Evolutionary conservation across 345 rosid species (phyloP).

Genomic region (Eucalyptus brandiana): DNA sequence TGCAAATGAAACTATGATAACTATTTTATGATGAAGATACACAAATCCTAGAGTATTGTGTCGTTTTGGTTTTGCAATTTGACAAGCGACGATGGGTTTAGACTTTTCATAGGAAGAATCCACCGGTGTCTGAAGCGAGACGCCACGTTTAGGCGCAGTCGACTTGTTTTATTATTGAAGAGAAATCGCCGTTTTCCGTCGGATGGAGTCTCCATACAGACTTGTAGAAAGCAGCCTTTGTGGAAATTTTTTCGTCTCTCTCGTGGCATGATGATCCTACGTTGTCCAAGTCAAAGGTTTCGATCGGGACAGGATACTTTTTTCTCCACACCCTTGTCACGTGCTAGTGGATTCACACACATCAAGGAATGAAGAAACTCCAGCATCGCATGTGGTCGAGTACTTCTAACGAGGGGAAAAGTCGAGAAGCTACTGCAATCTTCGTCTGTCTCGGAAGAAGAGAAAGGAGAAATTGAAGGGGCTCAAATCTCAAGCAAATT

Average conservation of each 20-base stretch:
- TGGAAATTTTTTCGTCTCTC: neutral
- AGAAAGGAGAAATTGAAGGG: neutral
- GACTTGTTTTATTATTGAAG: neutral
- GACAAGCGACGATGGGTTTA: neutral
- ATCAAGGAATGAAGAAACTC: neutral
- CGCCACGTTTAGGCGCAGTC: neutral
- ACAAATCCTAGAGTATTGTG: neutral
- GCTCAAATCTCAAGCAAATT: neutral
- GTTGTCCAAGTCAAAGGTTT: neutral
- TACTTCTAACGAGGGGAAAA: neutral
- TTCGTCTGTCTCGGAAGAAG: neutral
- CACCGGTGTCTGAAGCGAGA: neutral
- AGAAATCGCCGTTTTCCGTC: neutral
- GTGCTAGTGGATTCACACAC: neutral
- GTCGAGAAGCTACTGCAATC: neutral
- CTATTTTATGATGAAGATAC: neutral
- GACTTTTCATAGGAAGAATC: neutral
- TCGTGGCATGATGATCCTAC: neutral
- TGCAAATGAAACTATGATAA: accelerated
- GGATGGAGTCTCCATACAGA: neutral
- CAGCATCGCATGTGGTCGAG: neutral
- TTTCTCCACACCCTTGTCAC: neutral
- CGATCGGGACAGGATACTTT: neutral
- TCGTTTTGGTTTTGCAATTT: neutral
- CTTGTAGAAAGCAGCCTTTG: neutral